Percentiles rank a stretch among this genome's conserved stretches.
phyloP scores from a whole-genome alignment of 306 rosid genomes.

The Canavalia ensiformis region DNA sequence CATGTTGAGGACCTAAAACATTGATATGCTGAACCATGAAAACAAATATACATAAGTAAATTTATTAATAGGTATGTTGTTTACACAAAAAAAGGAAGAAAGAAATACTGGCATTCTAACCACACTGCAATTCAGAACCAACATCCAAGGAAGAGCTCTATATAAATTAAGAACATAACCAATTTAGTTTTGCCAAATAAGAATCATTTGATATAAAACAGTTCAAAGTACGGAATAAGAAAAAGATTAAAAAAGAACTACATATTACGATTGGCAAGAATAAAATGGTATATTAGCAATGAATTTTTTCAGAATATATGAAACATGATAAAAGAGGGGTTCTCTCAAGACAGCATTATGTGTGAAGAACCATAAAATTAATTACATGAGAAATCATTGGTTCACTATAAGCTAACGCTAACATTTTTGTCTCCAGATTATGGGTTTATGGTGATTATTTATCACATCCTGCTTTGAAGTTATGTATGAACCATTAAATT shows the following conservation, averaged over 20 bases:
- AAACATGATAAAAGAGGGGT: not conserved
- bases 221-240: not conserved
- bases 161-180: constrained; percentile 5
- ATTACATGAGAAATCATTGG: too few species aligned
- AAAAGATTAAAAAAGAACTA: not conserved
- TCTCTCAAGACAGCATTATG: not conserved
- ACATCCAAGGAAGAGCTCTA: not conserved
- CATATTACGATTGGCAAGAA: not conserved
- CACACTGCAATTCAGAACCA: constrained; percentile 13
- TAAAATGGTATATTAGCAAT: constrained; percentile 13
- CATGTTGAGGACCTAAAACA: constrained; percentile 53
- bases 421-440: too few species aligned
- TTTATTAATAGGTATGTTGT: not conserved
- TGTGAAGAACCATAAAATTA: not conserved
- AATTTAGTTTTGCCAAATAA: constrained; percentile 15
- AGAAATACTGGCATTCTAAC: constrained; percentile 7
- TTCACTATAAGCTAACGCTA: too few species aligned
- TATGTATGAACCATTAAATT: too few species aligned
- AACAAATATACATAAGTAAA: constrained; percentile 14
- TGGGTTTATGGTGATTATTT: too few species aligned
- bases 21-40: constrained; percentile 64
- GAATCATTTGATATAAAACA: constrained; percentile 16
- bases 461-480: too few species aligned
- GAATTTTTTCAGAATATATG: not conserved
- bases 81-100: not conserved